Percentiles rank a stretch among this genome's conserved stretches.
Evolutionary conservation across 208 protist species (phyloP).

Genomic region (Crithidia bombi): DNA sequence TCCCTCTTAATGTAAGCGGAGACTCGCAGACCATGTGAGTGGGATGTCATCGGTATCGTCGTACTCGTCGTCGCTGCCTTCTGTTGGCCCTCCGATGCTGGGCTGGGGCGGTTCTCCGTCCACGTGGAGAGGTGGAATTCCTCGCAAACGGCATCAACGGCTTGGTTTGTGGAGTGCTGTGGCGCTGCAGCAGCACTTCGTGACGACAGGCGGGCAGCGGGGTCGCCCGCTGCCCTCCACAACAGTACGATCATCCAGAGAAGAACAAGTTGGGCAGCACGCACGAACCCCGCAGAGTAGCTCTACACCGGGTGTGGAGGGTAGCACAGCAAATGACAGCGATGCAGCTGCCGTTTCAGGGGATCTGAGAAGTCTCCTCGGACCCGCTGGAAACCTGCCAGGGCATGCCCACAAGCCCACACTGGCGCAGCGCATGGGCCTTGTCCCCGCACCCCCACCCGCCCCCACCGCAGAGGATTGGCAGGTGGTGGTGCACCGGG

Average conservation of each 20-base stretch:
- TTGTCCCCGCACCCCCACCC: constrained; percentile 70
- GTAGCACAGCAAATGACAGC: neutral
- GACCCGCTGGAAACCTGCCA: constrained; percentile 15
- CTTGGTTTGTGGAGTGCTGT: constrained; percentile 85
- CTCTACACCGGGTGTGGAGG: neutral
- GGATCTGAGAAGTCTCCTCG: constrained; percentile 28
- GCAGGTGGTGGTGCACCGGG: constrained; percentile 52
- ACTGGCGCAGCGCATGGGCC: constrained; percentile 86
- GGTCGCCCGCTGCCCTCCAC: constrained; percentile 18
- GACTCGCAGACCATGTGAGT: too few species aligned
- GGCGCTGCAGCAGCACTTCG: constrained; percentile 86
- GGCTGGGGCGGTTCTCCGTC: constrained; percentile 35
- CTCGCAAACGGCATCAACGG: constrained; percentile 50
- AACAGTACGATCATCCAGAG: neutral
- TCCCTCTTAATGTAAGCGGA: too few species aligned
- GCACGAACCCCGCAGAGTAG: neutral
- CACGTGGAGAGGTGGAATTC: neutral
- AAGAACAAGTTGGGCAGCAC: neutral
- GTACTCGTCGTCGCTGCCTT: constrained; percentile 31
- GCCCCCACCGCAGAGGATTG: constrained; percentile 76
- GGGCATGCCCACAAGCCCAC: constrained; percentile 55
- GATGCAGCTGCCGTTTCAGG: neutral
- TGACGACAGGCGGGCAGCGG: constrained; percentile 39
- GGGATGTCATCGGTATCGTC: constrained; percentile 5
- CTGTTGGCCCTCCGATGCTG: constrained; percentile 38